Conservation (phyloP, 2,329 filamentous ascomycete species). For the Cordyceps cicadae region DNA sequence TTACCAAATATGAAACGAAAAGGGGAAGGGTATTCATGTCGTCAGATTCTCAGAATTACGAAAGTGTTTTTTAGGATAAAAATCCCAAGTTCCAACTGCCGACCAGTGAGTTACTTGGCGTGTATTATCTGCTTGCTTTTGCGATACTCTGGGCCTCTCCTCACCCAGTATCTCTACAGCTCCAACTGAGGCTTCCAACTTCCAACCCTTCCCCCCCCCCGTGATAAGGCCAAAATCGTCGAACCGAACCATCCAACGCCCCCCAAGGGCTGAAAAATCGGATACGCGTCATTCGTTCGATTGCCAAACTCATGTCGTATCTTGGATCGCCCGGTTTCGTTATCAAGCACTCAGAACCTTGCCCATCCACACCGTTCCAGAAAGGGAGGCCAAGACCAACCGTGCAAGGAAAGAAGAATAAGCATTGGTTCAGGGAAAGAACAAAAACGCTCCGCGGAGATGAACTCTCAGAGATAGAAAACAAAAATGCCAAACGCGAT, state of each 20-base stretch:
- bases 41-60: too few species aligned
- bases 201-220: not conserved
- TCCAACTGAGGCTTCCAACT: not conserved
- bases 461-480: slow-evolving; percentile 14
- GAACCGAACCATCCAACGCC: not conserved
- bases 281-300: not conserved
- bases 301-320: not conserved
- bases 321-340: not conserved
- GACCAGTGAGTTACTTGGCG: not conserved
- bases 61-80: not conserved
- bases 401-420: not conserved
- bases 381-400: not conserved
- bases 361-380: not conserved
- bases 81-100: not conserved
- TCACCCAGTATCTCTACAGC: not conserved
- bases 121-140: not conserved
- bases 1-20: not conserved
- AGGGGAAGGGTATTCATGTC: too few species aligned
- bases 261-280: not conserved
- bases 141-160: not conserved
- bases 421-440: too few species aligned
- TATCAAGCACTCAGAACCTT: not conserved
- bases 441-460: slow-evolving; percentile 15
- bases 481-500: not conserved
- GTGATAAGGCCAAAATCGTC: not conserved